phyloP scores from a whole-genome alignment of 768 basidiomycete genomes.

The Psilocybe tampanensis region DNA sequence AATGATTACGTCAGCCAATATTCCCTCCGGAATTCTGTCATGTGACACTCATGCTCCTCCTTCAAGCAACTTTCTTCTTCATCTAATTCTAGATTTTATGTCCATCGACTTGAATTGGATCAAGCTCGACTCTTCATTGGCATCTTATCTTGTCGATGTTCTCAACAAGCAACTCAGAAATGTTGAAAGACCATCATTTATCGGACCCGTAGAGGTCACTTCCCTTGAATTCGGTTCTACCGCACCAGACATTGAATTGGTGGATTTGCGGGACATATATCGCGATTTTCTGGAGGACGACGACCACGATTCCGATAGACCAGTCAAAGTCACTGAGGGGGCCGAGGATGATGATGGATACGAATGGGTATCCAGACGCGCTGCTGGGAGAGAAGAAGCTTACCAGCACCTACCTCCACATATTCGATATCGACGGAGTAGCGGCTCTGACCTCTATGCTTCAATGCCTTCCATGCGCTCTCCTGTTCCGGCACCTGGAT shows the following conservation, averaged over 20 bases:
- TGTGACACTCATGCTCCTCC: not conserved
- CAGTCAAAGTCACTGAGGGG: conserved; percentile 54
- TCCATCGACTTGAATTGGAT: conserved; percentile 96
- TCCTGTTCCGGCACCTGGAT: conserved; percentile 26
- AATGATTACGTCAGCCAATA: not conserved
- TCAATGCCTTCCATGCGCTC: conserved; percentile 52
- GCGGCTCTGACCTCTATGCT: conserved; percentile 58
- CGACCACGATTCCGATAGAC: conserved; percentile 54
- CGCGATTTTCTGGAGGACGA: conserved; percentile 92
- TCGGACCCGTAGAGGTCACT: conserved; percentile 88
- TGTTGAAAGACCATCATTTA: conserved; percentile 85
- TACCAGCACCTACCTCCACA: conserved; percentile 78
- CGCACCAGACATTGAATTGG: conserved; percentile 84
- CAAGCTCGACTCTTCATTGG: conserved; percentile 74
- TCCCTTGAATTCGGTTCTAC: conserved; percentile 86
- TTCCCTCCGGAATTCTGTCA: not conserved
- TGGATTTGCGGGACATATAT: conserved; percentile 92
- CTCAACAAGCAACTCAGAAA: conserved; percentile 80
- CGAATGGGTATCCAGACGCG: conserved; percentile 79
- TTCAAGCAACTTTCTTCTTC: conserved; percentile 20
- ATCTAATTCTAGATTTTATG: no score
- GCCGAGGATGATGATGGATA: conserved; percentile 74
- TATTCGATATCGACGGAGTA: conserved; percentile 62
- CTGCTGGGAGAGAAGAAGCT: conserved; percentile 56
- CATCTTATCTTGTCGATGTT: conserved; percentile 65